These are phyloP conservation scores for Neurospora cerealis DNA, from an alignment of 495 filamentous ascomycete genomes.

Conservation along the genomic window DNA sequence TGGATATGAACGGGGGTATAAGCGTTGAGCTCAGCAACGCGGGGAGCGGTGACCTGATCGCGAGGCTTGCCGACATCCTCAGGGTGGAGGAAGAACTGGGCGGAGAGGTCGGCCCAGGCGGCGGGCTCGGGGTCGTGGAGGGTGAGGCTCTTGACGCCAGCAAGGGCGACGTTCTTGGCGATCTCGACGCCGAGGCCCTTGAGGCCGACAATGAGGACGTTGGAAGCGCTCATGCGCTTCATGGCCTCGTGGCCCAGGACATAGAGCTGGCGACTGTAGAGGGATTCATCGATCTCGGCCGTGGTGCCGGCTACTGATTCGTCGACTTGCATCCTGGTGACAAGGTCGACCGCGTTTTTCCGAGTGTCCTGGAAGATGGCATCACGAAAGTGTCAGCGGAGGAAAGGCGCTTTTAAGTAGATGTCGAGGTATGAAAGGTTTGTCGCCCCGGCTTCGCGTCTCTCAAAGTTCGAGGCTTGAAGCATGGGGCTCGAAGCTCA, in stretches of 20 bases:
- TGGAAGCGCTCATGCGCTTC: conserved; percentile 97
- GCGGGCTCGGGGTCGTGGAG: conserved; percentile 77
- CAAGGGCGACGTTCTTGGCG: conserved; percentile 97
- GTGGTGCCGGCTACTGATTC: conserved; percentile 38
- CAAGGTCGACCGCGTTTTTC: conserved; percentile 47
- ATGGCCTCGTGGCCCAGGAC: conserved; percentile 98
- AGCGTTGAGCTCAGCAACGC: conserved; percentile 89
- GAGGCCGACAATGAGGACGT: conserved; percentile 85
- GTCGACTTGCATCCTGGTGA: conserved; percentile 79
- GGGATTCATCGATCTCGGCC: conserved; percentile 84
- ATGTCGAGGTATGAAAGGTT: background rate
- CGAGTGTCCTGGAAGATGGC: conserved; percentile 24
- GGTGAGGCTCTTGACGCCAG: conserved; percentile 77
- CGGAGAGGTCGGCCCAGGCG: conserved; percentile 75
- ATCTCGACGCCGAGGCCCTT: conserved; percentile 96
- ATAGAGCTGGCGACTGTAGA: conserved; percentile 97
- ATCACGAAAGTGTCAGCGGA: background rate
- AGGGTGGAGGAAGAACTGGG: conserved; percentile 88
- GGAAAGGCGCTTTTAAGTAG: background rate
- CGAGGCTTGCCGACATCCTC: conserved; percentile 89
- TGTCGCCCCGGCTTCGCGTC: background rate
- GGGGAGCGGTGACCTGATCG: conserved; percentile 74
- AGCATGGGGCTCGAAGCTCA: background rate
- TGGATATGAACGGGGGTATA: conserved; percentile 85
- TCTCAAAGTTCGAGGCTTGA: background rate